These are phyloP conservation scores for Pneumocystis jirovecii DNA, from an alignment of 1,139 yeast genomes.

Conservation along the genomic window DNA sequence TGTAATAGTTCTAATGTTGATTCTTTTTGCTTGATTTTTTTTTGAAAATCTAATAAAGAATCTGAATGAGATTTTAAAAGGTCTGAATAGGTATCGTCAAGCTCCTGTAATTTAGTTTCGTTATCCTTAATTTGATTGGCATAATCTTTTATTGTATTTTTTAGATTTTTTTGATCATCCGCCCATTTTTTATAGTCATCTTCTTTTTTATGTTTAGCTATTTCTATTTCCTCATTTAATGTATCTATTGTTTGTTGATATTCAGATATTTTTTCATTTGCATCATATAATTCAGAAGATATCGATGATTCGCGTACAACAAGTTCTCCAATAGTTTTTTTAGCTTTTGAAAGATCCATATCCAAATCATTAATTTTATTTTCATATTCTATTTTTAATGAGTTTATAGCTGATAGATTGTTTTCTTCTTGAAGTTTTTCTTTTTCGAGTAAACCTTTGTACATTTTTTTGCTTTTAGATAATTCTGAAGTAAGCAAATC, in stretches of 20 bases:
- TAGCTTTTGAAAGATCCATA: background rate
- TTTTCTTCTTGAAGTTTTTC: background rate
- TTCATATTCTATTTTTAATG: background rate
- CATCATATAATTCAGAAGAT: background rate
- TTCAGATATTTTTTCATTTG: background rate
- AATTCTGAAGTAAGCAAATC: background rate
- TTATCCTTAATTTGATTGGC: background rate
- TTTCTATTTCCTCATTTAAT: background rate
- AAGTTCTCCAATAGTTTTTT: background rate
- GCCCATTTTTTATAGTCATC: background rate
- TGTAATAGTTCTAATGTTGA: background rate
- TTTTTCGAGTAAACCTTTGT: background rate
- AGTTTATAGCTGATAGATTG: background rate
- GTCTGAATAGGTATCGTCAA: background rate
- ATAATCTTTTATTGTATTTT: background rate
- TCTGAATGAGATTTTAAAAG: background rate
- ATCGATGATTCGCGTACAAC: background rate
- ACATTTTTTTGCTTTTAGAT: constrained; percentile 1
- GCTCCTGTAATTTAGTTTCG: background rate
- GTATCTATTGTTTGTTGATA: background rate
- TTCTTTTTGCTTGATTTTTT: background rate
- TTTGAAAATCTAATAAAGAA: background rate
- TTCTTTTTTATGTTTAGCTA: background rate
- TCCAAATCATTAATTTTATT: background rate
- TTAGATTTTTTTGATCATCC: background rate